These are phyloP conservation scores for Euphorbia lathyris DNA, from an alignment of 345 rosid species.

Conservation along the genomic window DNA sequence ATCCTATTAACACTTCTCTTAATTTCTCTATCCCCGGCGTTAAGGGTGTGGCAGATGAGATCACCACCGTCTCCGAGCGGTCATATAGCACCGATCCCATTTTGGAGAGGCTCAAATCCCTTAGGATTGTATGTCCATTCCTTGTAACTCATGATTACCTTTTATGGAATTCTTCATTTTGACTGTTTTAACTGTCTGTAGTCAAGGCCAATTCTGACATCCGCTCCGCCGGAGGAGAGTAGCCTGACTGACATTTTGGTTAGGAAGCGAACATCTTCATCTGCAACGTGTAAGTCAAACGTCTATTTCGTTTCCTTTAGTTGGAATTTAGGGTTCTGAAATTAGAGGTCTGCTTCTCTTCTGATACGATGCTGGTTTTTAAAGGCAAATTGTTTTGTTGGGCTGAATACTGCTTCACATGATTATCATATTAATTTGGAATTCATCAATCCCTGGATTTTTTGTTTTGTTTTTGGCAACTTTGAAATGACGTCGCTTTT, in stretches of 20 bases:
- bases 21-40: constrained; percentile 1
- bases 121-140: constrained; percentile 63
- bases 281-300: constrained; percentile 46
- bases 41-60: constrained; percentile 51
- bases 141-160: background rate
- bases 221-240: constrained; percentile 54
- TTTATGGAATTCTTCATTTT: background rate
- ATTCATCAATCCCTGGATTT: background rate
- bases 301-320: background rate
- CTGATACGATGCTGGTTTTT: background rate
- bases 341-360: background rate
- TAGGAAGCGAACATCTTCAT: constrained; percentile 58
- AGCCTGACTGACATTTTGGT: constrained; percentile 96
- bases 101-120: constrained; percentile 73
- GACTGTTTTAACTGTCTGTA: constrained; percentile 27
- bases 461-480: too few species aligned
- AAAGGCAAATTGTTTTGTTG: too few species aligned
- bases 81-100: constrained; percentile 62
- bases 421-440: background rate
- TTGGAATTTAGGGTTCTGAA: constrained; percentile 4
- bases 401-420: too few species aligned
- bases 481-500: too few species aligned
- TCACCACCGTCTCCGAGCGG: constrained; percentile 75
- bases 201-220: constrained; percentile 73
- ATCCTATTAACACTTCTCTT: background rate